Percentiles rank a stretch among this genome's conserved stretches.
Evolutionary conservation across 2,329 filamentous ascomycete species (phyloP).

Genomic region (Botrytis aclada): DNA sequence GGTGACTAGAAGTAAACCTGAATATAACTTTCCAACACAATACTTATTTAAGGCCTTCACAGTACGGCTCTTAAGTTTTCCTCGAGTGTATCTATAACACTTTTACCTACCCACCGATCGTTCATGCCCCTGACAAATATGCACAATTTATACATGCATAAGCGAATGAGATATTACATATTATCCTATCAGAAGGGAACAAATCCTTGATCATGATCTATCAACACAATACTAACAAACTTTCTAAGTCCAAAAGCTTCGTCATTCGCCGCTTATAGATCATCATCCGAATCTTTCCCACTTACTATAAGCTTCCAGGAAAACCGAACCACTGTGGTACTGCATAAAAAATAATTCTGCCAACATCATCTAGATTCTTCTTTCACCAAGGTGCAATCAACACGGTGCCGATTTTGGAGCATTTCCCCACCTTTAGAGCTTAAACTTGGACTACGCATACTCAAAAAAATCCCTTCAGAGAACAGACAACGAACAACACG

Average conservation of each 20-base stretch:
- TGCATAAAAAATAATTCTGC: not conserved
- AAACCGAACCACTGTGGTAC: not conserved
- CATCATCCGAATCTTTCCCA: slow-evolving; percentile 9
- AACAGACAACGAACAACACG: slow-evolving; percentile 6
- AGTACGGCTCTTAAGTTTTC: not conserved
- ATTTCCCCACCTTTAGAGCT: slow-evolving; percentile 20
- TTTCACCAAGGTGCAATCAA: not conserved
- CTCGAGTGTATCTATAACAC: not conserved
- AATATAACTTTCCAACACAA: not conserved
- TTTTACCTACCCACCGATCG: not conserved
- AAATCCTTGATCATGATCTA: not conserved
- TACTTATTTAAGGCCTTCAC: not conserved
- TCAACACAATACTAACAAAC: not conserved
- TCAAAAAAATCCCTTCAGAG: slow-evolving; percentile 17
- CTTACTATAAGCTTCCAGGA: not conserved
- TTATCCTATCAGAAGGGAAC: not conserved
- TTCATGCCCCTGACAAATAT: slow-evolving; percentile 10
- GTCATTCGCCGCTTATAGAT: slow-evolving; percentile 10
- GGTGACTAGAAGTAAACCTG: not conserved
- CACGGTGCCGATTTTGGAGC: not conserved
- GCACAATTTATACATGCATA: slow-evolving; percentile 8
- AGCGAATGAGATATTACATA: slow-evolving; percentile 9
- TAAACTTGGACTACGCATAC: slow-evolving; percentile 9
- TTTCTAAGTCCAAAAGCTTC: slow-evolving; percentile 7
- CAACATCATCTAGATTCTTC: not conserved